A percentile compares a stretch with the other conserved stretches of the same genome.
phyloP scores from a whole-genome alignment of 2,329 filamentous ascomycete genomes.

The Phoma sp. region DNA sequence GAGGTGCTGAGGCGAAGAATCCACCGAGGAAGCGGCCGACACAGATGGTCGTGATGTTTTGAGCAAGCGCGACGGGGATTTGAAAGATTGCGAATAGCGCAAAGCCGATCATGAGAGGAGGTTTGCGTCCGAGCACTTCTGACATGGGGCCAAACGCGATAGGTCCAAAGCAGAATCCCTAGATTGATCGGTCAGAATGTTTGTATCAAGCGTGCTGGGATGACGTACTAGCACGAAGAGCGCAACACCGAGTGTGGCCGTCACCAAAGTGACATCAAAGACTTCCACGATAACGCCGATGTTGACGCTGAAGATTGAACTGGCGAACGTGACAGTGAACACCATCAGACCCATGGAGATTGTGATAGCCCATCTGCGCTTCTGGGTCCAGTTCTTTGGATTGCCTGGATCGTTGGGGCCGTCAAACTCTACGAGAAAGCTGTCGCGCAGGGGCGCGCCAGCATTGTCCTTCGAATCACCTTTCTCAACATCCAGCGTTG shows the following conservation, averaged over 20 bases:
- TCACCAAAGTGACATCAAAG: conserved; percentile 54
- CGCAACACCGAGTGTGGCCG: conserved; percentile 56
- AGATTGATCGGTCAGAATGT: background rate
- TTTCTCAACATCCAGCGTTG: conserved; percentile 6
- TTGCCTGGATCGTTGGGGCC: conserved; percentile 72
- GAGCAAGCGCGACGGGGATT: conserved; percentile 47
- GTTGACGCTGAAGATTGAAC: conserved; percentile 65
- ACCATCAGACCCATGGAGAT: conserved; percentile 62
- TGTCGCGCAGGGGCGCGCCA: background rate
- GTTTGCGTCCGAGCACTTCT: conserved; percentile 55
- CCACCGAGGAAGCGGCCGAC: conserved; percentile 60
- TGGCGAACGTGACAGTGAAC: conserved; percentile 55
- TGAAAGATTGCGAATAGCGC: conserved; percentile 49
- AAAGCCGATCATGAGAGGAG: conserved; percentile 41
- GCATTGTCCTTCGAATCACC: background rate
- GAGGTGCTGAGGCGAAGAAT: conserved; percentile 55
- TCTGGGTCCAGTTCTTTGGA: conserved; percentile 72
- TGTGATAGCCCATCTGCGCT: conserved; percentile 72
- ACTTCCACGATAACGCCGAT: conserved; percentile 59
- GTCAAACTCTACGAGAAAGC: conserved; percentile 71
- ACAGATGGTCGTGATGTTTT: conserved; percentile 59
- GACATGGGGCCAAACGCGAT: conserved; percentile 57
- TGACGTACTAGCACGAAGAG: conserved; percentile 51
- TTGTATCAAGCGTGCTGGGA: background rate
- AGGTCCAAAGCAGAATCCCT: conserved; percentile 59